These are phyloP conservation scores for Scedosporium aurantiacum DNA, from an alignment of 2,329 filamentous ascomycete genomes.

Conservation along the genomic window DNA sequence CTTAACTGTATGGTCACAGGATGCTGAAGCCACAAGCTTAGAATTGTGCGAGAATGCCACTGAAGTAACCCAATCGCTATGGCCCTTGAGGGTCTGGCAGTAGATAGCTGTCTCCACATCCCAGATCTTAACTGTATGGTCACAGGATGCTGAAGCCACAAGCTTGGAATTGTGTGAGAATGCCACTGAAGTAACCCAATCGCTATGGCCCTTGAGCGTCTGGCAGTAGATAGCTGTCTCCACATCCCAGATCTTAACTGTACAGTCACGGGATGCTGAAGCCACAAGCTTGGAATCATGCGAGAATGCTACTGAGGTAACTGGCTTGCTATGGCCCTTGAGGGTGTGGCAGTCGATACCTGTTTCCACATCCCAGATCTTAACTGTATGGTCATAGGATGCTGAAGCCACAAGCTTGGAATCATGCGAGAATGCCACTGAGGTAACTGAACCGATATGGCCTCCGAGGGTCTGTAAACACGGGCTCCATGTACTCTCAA, in stretches of 20 bases:
- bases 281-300: background rate
- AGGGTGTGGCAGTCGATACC: background rate
- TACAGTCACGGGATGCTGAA: background rate
- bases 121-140: background rate
- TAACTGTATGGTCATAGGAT: background rate
- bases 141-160: background rate
- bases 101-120: background rate
- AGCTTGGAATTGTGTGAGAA: background rate
- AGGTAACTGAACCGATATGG: background rate
- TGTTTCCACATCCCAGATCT: background rate
- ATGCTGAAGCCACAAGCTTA: background rate
- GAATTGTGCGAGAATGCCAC: background rate
- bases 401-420: background rate
- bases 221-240: no score
- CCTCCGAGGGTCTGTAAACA: background rate
- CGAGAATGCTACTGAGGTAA: background rate
- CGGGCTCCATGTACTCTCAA: background rate
- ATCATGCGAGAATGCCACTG: background rate
- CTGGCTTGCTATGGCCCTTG: background rate
- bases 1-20: background rate
- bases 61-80: background rate
- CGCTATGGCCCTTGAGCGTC: background rate
- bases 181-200: background rate
- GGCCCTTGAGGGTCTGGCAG: background rate
- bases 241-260: background rate